phyloP scores from a whole-genome alignment of 768 basidiomycete genomes.

The Boletus rubescentipes region DNA sequence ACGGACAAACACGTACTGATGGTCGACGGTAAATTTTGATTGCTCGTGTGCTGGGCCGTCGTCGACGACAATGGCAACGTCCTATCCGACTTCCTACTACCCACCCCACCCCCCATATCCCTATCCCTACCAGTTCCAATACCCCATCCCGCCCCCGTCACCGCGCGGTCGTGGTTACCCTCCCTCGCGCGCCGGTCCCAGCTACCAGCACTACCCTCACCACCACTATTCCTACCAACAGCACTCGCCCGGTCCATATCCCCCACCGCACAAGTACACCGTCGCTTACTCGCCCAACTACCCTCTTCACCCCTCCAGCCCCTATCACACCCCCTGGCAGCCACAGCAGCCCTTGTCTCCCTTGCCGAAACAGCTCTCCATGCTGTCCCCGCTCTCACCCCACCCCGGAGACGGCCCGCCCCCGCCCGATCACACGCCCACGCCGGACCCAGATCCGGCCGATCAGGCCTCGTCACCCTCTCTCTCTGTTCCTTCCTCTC shows the following conservation, averaged over 20 bases:
- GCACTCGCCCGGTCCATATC: conserved; percentile 26
- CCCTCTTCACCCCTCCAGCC: conserved; percentile 21
- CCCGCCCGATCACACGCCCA: neutral
- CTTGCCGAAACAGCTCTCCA: conserved; percentile 62
- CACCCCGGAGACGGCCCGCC: neutral
- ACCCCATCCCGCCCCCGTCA: conserved; percentile 42
- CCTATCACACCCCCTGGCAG: conserved; percentile 46
- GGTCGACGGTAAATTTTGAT: conserved; percentile 6
- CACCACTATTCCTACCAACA: conserved; percentile 32
- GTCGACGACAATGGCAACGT: conserved; percentile 18
- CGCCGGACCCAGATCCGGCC: too few species aligned
- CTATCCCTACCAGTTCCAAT: conserved; percentile 40
- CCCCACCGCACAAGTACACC: conserved; percentile 33
- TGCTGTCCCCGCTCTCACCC: conserved; percentile 35
- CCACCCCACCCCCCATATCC: conserved; percentile 33
- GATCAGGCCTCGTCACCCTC: neutral
- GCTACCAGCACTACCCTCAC: conserved; percentile 38
- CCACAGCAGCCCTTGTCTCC: conserved; percentile 51
- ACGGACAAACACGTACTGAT: conserved; percentile 16
- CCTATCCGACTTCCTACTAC: conserved; percentile 30
- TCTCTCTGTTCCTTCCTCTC: conserved; percentile 6
- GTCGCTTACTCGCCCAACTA: conserved; percentile 36
- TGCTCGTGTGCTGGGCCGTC: conserved; percentile 9
- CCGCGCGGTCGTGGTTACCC: conserved; percentile 40
- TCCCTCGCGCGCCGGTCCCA: conserved; percentile 38